Conservation (phyloP, 805 yeast species). For the Schwanniomyces pseudopolymorphus region DNA sequence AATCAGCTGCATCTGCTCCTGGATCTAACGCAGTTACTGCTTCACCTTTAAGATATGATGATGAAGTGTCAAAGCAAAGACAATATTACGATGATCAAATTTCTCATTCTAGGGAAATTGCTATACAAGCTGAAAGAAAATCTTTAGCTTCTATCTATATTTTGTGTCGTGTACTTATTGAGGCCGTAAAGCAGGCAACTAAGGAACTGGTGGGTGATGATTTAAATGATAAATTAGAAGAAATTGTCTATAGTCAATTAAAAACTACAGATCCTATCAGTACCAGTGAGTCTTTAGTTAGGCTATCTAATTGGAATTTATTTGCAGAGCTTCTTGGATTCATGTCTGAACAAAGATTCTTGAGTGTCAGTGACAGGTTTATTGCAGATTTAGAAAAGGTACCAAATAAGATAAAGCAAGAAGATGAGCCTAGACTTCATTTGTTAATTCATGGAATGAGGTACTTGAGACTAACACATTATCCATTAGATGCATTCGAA, state of each 20-base stretch:
- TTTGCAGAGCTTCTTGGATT: slow-evolving; percentile 87
- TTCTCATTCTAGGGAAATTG: slow-evolving; percentile 56
- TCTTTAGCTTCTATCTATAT: slow-evolving; percentile 85
- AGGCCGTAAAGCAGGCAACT: slow-evolving; percentile 86
- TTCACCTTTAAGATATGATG: slow-evolving; percentile 9
- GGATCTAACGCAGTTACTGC: slow-evolving; percentile 8
- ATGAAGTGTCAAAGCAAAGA: slow-evolving; percentile 20
- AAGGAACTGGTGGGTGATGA: slow-evolving; percentile 73
- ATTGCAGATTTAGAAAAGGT: slow-evolving; percentile 88
- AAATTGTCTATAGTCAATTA: slow-evolving; percentile 87
- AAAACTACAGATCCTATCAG: slow-evolving; percentile 84
- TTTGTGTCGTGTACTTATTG: slow-evolving; percentile 86
- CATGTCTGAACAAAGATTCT: slow-evolving; percentile 81
- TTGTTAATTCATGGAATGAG: slow-evolving; percentile 90
- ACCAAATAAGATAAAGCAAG: slow-evolving; percentile 42
- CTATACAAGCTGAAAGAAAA: slow-evolving; percentile 82
- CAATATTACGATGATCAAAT: slow-evolving; percentile 32
- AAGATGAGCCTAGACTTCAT: slow-evolving; percentile 55
- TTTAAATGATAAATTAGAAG: slow-evolving; percentile 80
- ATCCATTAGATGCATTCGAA: slow-evolving; percentile 87
- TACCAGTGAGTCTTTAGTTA: slow-evolving; percentile 57
- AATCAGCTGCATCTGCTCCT: slow-evolving; percentile 44
- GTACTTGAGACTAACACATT: slow-evolving; percentile 71
- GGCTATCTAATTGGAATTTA: slow-evolving; percentile 91
- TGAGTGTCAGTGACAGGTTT: slow-evolving; percentile 89